Percentiles rank a stretch among this genome's conserved stretches.
phyloP scores from a whole-genome alignment of 371 early-diverging fungal species.

The Nematocida minor region DNA sequence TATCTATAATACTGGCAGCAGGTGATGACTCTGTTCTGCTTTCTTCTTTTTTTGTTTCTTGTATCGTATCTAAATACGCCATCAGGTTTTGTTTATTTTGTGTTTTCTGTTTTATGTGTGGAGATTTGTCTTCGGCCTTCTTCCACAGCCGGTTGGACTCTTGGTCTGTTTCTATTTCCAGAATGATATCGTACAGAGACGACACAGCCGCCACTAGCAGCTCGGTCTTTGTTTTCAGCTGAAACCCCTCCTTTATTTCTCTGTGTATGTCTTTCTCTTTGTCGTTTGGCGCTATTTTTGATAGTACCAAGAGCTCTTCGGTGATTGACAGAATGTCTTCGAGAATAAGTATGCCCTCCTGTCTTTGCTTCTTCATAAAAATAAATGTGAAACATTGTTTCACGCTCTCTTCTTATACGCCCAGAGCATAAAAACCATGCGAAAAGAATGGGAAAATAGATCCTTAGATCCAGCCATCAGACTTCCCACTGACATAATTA shows the following conservation, averaged over 20 bases:
- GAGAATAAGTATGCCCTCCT: slow-evolving; percentile 20
- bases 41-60: neutral
- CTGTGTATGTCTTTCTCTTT: slow-evolving; percentile 37
- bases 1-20: no score
- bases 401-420: neutral
- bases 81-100: neutral
- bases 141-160: neutral
- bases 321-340: slow-evolving; percentile 34
- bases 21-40: no score
- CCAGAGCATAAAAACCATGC: neutral
- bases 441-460: slow-evolving; percentile 37
- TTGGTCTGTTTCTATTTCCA: slow-evolving; percentile 1
- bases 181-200: neutral
- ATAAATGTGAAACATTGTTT: slow-evolving; percentile 45
- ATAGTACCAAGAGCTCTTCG: slow-evolving; percentile 26
- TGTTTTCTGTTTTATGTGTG: neutral
- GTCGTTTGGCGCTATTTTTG: neutral
- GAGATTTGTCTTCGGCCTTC: neutral
- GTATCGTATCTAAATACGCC: neutral
- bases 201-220: neutral
- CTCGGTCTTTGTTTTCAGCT: slow-evolving; percentile 39
- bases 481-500: slow-evolving; percentile 11
- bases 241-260: slow-evolving; percentile 40
- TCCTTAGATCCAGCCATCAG: slow-evolving; percentile 5
- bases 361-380: slow-evolving; percentile 36